Evolutionary conservation across 164 flowering plant species (phyloP).

Genomic region (Vitis rupestris): DNA sequence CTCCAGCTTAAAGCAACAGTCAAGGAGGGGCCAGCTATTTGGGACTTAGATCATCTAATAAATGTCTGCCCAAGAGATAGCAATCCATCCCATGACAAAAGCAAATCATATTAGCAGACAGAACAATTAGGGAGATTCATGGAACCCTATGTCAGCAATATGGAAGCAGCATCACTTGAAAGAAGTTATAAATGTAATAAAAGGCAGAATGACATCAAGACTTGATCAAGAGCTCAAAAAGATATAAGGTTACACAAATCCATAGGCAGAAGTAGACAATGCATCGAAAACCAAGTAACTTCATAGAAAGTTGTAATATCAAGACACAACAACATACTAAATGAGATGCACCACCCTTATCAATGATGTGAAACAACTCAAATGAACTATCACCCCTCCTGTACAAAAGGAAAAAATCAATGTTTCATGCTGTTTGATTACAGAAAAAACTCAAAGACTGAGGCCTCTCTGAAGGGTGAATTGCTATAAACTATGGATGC

Average conservation of each 20-base stretch:
- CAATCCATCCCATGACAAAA: neutral
- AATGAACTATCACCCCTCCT: constrained; percentile 11
- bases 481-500: neutral
- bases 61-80: no score
- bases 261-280: neutral
- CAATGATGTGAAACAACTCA: constrained; percentile 2
- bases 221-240: neutral
- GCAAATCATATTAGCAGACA: neutral
- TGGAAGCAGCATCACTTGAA: neutral
- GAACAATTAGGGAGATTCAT: neutral
- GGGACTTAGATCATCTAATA: neutral
- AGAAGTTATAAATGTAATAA: neutral
- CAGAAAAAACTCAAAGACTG: neutral
- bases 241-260: neutral
- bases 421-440: neutral
- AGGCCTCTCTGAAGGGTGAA: neutral
- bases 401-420: constrained; percentile 6
- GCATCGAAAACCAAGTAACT: neutral
- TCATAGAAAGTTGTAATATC: neutral
- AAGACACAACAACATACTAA: neutral
- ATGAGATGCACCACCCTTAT: neutral
- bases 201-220: neutral
- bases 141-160: neutral
- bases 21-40: neutral
- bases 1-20: neutral